Percentiles rank a stretch among this genome's conserved stretches.
Conservation (phyloP, 805 yeast genomes). For the Spathaspora sp. region DNA sequence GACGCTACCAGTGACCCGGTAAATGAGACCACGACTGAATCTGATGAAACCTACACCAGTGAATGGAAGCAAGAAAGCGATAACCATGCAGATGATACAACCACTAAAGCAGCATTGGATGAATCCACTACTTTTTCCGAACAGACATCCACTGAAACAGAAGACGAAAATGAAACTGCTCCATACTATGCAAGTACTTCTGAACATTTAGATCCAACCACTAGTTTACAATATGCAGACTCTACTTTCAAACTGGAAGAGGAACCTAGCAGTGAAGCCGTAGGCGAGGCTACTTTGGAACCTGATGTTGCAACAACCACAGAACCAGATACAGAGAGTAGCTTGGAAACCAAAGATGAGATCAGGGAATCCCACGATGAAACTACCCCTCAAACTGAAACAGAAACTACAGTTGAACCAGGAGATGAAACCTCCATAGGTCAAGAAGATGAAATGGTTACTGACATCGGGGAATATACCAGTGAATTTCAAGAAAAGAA, state of each 20-base stretch:
- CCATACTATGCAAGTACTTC: no score
- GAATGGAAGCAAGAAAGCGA: no score
- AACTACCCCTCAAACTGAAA: not conserved
- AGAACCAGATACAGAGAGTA: not conserved
- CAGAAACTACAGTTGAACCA: not conserved
- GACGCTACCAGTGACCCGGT: no score
- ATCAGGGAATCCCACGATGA: not conserved
- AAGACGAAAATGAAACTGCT: no score
- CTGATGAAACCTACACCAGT: no score
- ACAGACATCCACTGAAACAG: no score
- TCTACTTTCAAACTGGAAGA: not conserved
- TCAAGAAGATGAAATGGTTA: not conserved
- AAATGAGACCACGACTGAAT: no score
- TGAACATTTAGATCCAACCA: not conserved
- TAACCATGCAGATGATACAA: no score
- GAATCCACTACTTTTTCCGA: no score
- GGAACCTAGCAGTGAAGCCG: not conserved
- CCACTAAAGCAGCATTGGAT: no score
- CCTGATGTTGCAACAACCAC: not conserved
- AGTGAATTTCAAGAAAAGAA: no score
- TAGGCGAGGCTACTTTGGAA: not conserved
- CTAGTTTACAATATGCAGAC: not conserved
- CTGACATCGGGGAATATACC: no score
- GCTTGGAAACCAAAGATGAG: not conserved
- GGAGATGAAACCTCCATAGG: not conserved